Evolutionary conservation across 768 basidiomycete species (phyloP), one percentile per base, ranked within the genome.

Genomic region (Lyophyllum shimeji): DNA sequence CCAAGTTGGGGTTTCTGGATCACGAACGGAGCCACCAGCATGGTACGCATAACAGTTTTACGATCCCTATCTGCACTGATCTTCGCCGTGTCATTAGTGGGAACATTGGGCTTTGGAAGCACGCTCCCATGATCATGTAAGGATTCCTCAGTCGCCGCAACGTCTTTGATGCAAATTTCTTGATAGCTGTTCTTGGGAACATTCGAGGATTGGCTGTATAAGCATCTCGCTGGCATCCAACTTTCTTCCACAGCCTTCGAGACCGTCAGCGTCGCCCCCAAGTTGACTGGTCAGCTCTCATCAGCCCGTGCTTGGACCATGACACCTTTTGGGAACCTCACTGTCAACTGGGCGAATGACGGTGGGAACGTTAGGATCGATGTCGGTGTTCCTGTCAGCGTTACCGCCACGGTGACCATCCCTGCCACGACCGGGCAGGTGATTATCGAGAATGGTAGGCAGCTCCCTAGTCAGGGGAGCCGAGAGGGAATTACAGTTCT

Each of bases 1-100:
- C 69, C 69, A 4, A 68, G 67, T 25, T 70, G 69, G 69, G 69
- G 69, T 1, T 70, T 60, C 50, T 70, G 69, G 69, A 67, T 70
- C 45, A 58, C 47, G 25, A 70, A 70, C 42, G 66, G 67, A 2
- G 69, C 67, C 7, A 70, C 64, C 1, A 65, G 65, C 0, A 68
- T 65, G 67, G 68, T 68, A 29, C 52, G 17, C 11, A 5, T 21
- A 4, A 13, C 21, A 37, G 13, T 11, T 3, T 33, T n/a, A 15
- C 27, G 21, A 11, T 7, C 39, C 4, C 11, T 47, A 20, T 17
- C 23, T 24, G 17, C 17, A 43, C 25, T 59, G 12, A 46, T 17
- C 18, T 43, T 34, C 13, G 9, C 15, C 23, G 18, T 23, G 46
- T 42, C 9, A 49, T 20, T 34, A 69, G 67, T 70, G 69, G 67